phyloP scores from a whole-genome alignment of 495 filamentous ascomycete species.

The Aspergillus homomorphus region DNA sequence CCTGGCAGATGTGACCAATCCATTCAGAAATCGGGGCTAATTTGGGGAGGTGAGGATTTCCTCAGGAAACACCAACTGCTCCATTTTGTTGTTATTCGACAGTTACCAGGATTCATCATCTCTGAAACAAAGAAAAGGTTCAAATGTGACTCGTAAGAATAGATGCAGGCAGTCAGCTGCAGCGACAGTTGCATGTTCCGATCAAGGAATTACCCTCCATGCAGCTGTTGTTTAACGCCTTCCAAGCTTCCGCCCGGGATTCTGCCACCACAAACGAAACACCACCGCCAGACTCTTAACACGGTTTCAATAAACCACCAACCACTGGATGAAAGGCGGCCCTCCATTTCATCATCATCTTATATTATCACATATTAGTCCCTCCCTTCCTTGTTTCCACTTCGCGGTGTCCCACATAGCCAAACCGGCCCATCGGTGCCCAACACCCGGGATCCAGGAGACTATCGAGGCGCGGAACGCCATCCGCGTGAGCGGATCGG shows the following conservation, averaged over 20 bases:
- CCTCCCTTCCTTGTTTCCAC: not conserved
- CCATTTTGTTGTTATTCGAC: too few relatives aligned
- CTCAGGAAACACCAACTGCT: too few relatives aligned
- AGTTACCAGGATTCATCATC: too few relatives aligned
- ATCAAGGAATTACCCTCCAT: not conserved
- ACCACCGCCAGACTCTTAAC: too few relatives aligned
- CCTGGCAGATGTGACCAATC: not conserved
- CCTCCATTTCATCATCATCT: not conserved
- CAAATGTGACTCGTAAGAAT: too few relatives aligned
- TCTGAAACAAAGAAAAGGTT: too few relatives aligned
- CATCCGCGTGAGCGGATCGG: slow-evolving; percentile 7
- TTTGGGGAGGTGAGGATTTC: too few relatives aligned
- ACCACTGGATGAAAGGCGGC: too few relatives aligned
- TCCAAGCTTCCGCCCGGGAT: not conserved
- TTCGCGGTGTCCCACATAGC: slow-evolving; percentile 1
- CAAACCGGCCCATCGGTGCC: slow-evolving; percentile 7
- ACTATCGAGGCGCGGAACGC: slow-evolving; percentile 4
- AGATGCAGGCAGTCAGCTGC: too few relatives aligned
- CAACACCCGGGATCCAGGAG: slow-evolving; percentile 3
- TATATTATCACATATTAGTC: not conserved
- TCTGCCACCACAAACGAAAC: not conserved
- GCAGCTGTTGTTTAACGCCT: too few relatives aligned
- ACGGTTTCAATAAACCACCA: too few relatives aligned
- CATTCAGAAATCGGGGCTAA: not conserved
- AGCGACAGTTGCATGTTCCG: not conserved